These are phyloP conservation scores for Nemania serpens DNA, from an alignment of 2,329 filamentous ascomycete species.

Conservation along the genomic window DNA sequence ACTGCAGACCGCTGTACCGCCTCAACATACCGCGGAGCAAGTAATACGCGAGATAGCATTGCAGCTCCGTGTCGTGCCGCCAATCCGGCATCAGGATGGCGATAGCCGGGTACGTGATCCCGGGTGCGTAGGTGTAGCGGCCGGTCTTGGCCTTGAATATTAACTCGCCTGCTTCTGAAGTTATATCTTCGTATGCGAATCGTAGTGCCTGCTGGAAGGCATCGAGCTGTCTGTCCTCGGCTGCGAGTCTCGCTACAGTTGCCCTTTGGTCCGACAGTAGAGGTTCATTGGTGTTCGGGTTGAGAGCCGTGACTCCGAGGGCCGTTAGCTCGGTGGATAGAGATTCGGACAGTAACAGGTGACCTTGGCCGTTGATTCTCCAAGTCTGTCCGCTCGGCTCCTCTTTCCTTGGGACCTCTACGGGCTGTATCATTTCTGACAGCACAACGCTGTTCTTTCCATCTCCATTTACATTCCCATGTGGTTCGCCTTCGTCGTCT, in stretches of 20 bases:
- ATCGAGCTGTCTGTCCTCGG: background rate
- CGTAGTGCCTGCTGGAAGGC: background rate
- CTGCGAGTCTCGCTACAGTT: background rate
- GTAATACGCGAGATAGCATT: slow-evolving; percentile 1
- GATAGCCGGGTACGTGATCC: background rate
- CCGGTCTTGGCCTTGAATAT: background rate
- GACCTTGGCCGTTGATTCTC: background rate
- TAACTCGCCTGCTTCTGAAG: background rate
- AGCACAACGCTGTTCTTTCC: background rate
- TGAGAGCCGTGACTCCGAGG: background rate
- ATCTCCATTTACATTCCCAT: background rate
- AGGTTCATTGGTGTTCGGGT: background rate
- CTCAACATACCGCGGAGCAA: slow-evolving; percentile 8
- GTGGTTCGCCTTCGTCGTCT: too few relatives aligned
- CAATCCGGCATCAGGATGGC: background rate
- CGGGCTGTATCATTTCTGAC: too few relatives aligned
- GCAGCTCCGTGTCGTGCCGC: background rate
- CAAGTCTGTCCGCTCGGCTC: background rate
- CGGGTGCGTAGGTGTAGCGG: background rate
- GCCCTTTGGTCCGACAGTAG: background rate
- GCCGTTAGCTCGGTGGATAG: background rate
- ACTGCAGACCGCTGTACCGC: slow-evolving; percentile 8
- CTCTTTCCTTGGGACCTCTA: background rate
- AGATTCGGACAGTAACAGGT: background rate
- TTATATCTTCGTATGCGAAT: background rate